Conservation (phyloP, 805 yeast species). For the Metschnikowia koreensis region DNA sequence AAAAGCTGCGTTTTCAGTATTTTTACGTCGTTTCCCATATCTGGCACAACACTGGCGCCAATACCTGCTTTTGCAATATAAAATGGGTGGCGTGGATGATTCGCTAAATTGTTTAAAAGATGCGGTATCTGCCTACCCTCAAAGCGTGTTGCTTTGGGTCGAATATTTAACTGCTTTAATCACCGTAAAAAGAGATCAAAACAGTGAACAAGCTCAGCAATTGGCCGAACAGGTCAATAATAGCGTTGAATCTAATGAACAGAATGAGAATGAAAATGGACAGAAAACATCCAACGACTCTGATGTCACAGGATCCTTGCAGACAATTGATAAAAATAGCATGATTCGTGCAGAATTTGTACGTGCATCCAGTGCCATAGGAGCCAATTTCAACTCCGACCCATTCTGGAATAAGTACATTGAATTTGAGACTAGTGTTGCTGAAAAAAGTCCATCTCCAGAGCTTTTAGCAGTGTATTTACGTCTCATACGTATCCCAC, state of each 20-base stretch:
- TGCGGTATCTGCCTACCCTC: slow-evolving; percentile 48
- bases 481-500: slow-evolving; percentile 56
- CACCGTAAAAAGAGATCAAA: slow-evolving; percentile 6
- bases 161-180: slow-evolving; percentile 57
- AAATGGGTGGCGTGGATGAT: slow-evolving; percentile 51
- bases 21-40: slow-evolving; percentile 57
- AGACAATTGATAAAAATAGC: slow-evolving; percentile 2
- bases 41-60: slow-evolving; percentile 63
- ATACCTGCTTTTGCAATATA: slow-evolving; percentile 54
- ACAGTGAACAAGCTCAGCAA: not conserved
- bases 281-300: not conserved
- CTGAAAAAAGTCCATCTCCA: slow-evolving; percentile 4
- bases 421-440: slow-evolving; percentile 39
- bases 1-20: slow-evolving; percentile 5
- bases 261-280: slow-evolving; percentile 28
- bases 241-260: slow-evolving; percentile 22
- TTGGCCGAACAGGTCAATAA: slow-evolving; percentile 27
- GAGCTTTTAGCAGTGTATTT: slow-evolving; percentile 43
- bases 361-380: slow-evolving; percentile 51
- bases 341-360: slow-evolving; percentile 44
- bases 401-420: slow-evolving; percentile 79
- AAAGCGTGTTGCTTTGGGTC: slow-evolving; percentile 64
- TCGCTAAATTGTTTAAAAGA: slow-evolving; percentile 45
- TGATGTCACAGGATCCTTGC: not conserved
- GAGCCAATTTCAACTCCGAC: slow-evolving; percentile 74